Evolutionary conservation across 2,329 filamentous ascomycete species (phyloP).

Genomic region (Cercospora berteroae): DNA sequence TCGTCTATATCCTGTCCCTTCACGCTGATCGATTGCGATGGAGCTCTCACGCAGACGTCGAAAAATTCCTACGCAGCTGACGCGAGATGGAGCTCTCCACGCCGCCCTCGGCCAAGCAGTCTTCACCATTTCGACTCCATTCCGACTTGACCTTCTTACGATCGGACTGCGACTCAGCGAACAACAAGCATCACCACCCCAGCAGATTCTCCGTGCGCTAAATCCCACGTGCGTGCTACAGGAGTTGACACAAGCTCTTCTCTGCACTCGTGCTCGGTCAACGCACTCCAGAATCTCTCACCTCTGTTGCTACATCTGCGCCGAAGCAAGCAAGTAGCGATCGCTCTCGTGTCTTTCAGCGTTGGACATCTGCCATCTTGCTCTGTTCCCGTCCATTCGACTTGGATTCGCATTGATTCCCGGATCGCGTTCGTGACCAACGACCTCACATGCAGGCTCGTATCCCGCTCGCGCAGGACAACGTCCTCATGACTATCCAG

Average conservation of each 20-base stretch:
- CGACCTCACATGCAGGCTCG: too few relatives aligned
- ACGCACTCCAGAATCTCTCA: too few relatives aligned
- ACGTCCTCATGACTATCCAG: too few relatives aligned
- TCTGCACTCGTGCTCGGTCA: neutral
- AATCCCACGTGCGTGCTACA: neutral
- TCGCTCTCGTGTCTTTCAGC: too few relatives aligned
- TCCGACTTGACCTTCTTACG: neutral
- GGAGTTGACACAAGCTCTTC: neutral
- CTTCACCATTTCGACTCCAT: neutral
- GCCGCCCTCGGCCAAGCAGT: conserved; percentile 4
- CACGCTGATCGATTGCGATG: conserved; percentile 5
- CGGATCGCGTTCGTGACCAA: too few relatives aligned
- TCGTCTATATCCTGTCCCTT: neutral
- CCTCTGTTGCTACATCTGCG: too few relatives aligned
- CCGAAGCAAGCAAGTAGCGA: too few relatives aligned
- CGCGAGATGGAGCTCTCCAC: neutral
- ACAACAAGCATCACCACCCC: neutral
- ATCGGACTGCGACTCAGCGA: neutral
- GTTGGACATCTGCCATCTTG: too few relatives aligned
- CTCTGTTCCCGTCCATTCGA: too few relatives aligned
- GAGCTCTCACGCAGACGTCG: neutral
- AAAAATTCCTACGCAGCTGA: neutral
- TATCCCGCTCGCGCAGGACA: too few relatives aligned
- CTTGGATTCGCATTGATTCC: too few relatives aligned
- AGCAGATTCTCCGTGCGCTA: neutral